phyloP scores from a whole-genome alignment of 1,139 yeast species.

The Debaryomyces robertsiae region DNA sequence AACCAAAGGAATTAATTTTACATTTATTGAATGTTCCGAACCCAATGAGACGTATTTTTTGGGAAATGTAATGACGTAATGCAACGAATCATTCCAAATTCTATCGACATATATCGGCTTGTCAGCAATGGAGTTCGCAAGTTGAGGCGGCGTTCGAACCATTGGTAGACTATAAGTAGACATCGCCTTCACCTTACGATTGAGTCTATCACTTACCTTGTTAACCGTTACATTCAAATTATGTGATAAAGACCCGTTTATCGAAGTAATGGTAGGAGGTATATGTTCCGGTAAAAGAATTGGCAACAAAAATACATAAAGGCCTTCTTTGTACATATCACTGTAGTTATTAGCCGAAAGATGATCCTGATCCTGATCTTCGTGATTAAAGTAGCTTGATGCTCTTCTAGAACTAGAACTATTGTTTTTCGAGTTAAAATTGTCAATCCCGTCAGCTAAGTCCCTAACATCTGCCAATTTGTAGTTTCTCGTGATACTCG shows the following conservation, averaged over 20 bases:
- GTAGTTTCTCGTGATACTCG: slow-evolving; percentile 40
- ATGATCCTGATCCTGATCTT: slow-evolving; percentile 1
- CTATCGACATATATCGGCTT: slow-evolving; percentile 83
- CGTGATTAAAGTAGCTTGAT: slow-evolving; percentile 3
- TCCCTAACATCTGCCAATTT: slow-evolving; percentile 27
- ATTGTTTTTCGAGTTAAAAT: slow-evolving; percentile 15
- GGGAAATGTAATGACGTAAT: slow-evolving; percentile 78
- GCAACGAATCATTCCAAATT: slow-evolving; percentile 78
- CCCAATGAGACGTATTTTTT: slow-evolving; percentile 75
- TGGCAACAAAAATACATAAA: slow-evolving; percentile 77
- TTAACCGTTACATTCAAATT: slow-evolving; percentile 32
- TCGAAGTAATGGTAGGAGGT: slow-evolving; percentile 69
- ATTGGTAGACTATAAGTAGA: slow-evolving; percentile 49
- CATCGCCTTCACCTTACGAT: slow-evolving; percentile 32
- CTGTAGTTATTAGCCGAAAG: slow-evolving; percentile 10
- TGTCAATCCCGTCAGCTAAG: slow-evolving; percentile 18
- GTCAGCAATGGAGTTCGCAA: slow-evolving; percentile 69
- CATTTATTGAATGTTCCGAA: slow-evolving; percentile 57
- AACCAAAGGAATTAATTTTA: slow-evolving; percentile 73
- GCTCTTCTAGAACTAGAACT: slow-evolving; percentile 8
- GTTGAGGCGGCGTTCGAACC: slow-evolving; percentile 81
- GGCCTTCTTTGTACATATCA: slow-evolving; percentile 61
- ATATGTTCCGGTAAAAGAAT: slow-evolving; percentile 67
- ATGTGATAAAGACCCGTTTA: slow-evolving; percentile 52
- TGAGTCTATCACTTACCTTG: slow-evolving; percentile 40